phyloP scores from a whole-genome alignment of 225 moss, liverwort and hornwort genomes.

The Lunularia cruciata region DNA sequence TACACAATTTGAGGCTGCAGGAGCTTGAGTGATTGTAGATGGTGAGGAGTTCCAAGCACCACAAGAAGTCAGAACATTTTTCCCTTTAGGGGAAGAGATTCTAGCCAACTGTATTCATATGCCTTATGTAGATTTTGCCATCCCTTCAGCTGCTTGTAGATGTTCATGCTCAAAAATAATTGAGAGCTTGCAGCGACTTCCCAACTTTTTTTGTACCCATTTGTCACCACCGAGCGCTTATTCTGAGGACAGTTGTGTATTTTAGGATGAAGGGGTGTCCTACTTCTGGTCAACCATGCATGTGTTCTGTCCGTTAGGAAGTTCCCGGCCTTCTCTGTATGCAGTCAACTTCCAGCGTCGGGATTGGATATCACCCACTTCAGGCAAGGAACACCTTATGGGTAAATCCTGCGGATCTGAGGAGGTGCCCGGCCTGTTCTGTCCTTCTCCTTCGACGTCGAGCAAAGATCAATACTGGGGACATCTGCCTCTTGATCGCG shows the following conservation, averaged over 20 bases:
- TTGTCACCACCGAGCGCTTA: slow-evolving; percentile 1
- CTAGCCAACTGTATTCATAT: slow-evolving; percentile 44
- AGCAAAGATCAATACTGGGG: neutral
- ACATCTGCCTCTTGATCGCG: neutral
- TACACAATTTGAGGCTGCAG: slow-evolving; percentile 27
- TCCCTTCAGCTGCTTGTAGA: slow-evolving; percentile 44
- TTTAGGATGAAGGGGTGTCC: slow-evolving; percentile 14
- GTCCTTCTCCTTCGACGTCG: neutral
- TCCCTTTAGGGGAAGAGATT: slow-evolving; percentile 39
- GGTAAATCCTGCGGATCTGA: neutral
- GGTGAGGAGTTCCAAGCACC: slow-evolving; percentile 31
- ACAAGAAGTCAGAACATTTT: slow-evolving; percentile 28
- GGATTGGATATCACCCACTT: neutral
- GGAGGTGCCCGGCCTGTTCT: too few species aligned
- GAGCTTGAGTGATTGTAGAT: slow-evolving; percentile 40
- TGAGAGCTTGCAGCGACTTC: slow-evolving; percentile 31
- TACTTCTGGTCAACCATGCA: slow-evolving; percentile 15
- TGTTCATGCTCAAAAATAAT: slow-evolving; percentile 33
- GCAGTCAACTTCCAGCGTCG: neutral
- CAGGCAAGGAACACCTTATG: neutral
- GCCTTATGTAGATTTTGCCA: slow-evolving; percentile 32
- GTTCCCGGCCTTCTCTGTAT: neutral
- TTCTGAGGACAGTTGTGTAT: slow-evolving; percentile 14
- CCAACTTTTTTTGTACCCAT: slow-evolving; percentile 11
- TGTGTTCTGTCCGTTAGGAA: neutral